Evolutionary conservation across 1,139 yeast genomes (phyloP).

Genomic region (Nematodospora anomalae): DNA sequence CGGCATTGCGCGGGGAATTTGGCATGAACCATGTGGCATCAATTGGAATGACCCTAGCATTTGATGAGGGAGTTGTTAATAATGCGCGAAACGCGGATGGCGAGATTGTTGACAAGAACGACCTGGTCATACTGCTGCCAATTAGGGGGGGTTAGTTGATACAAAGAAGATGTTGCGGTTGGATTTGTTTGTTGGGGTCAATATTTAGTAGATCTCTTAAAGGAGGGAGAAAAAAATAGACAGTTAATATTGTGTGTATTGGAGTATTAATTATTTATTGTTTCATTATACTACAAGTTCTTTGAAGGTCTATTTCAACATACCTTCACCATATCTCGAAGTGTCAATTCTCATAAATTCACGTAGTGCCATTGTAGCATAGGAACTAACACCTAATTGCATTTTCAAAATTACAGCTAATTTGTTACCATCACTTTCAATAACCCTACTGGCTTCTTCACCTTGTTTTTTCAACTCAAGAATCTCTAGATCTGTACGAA

Average conservation of each 20-base stretch:
- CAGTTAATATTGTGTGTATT: no score
- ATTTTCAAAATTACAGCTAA: constrained; percentile 74
- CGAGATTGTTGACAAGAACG: background rate
- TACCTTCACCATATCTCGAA: constrained; percentile 43
- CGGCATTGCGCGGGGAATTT: constrained; percentile 59
- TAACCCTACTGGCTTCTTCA: constrained; percentile 20
- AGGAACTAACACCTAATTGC: constrained; percentile 82
- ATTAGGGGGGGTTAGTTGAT: no score
- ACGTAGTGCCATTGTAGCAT: constrained; percentile 97
- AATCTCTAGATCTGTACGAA: constrained; percentile 80
- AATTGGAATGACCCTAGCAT: constrained; percentile 55
- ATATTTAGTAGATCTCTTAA: background rate
- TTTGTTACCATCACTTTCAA: constrained; percentile 44
- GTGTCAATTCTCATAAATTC: constrained; percentile 87
- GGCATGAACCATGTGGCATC: constrained; percentile 97
- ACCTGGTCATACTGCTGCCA: background rate
- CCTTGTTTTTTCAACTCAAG: constrained; percentile 44
- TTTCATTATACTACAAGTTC: background rate
- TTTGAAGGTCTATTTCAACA: constrained; percentile 5
- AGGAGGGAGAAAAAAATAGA: background rate
- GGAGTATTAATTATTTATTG: background rate
- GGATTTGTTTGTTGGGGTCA: background rate
- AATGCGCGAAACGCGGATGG: constrained; percentile 1
- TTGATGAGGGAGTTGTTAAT: background rate
- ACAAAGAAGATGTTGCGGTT: no score